Evolutionary conservation across 305 asterid species (phyloP), one percentile per base, ranked within the genome.

Genomic region (Fraxinus angustifolia): DNA sequence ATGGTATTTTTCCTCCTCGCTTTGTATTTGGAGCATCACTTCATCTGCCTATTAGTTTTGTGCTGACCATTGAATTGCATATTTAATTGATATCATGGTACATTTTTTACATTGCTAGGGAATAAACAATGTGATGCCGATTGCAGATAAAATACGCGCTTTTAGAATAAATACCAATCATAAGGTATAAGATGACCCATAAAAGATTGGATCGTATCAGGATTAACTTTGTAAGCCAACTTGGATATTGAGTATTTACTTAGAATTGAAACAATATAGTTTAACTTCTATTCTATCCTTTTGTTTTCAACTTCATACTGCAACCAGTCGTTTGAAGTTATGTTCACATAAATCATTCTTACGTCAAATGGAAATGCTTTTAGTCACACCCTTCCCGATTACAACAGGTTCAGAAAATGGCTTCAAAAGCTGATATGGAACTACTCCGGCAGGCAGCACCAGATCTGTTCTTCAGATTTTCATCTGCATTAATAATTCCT

Each of bases 311-410:
- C n/a, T 12, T 45, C 56, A 11, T 12, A 45, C 56, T 11, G n/a
- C 4, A 45, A 14, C 5, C 56, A 53, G 6, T n/a, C 28, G 2
- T 56, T 7, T 56, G 67, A 56, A 17, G 67, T 56, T 19, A 4
- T 56, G 26, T 7, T 17, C 10, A 17, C 26, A 4, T 56, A 56
- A 17, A 56, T 10, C 1, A 23, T 62, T 62, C 16, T 19, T 23
- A 62, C 14, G 56, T 86, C 87, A 94, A 71, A 93, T 94, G 14
- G 97, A 94, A 81, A 94, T 86, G 78, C 98, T 94, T 38, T 90
- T 88, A 0, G 98, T 97, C 23, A 94, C 89, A 73, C 98, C 98
- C 78, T 76, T 85, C n/a, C 92, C 91, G 0, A 98, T 94, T 53
- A 91, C 95, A 1, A 98, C 98, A 4, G 91, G 45, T 3, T 74